Evolutionary conservation across 805 yeast genomes (phyloP).

Genomic region (Wickerhamomyces bovis): DNA sequence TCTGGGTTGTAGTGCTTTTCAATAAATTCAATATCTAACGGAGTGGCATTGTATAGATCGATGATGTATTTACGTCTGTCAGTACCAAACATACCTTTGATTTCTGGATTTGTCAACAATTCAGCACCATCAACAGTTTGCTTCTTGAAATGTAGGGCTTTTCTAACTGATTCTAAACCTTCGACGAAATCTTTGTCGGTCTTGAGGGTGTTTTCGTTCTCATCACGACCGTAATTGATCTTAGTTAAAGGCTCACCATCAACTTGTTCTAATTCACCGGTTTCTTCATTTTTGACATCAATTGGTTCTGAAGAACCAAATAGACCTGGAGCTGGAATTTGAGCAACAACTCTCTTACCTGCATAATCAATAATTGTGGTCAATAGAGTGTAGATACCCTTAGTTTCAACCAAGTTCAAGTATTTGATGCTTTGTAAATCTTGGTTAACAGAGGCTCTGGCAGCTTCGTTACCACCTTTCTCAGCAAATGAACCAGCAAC

Average conservation of each 20-base stretch:
- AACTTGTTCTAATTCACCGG: conserved; percentile 31
- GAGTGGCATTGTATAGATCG: conserved; percentile 80
- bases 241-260: conserved; percentile 24
- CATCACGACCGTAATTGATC: conserved; percentile 63
- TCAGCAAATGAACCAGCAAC: conserved; percentile 57
- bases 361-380: conserved; percentile 87
- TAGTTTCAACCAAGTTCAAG: conserved; percentile 58
- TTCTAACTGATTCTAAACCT: conserved; percentile 56
- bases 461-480: conserved; percentile 81
- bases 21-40: conserved; percentile 73
- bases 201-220: conserved; percentile 46
- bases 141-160: conserved; percentile 69
- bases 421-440: conserved; percentile 70
- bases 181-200: conserved; percentile 48
- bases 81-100: conserved; percentile 80
- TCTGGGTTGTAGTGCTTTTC: conserved; percentile 46
- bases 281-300: conserved; percentile 33
- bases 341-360: conserved; percentile 85
- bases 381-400: conserved; percentile 62
- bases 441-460: conserved; percentile 70
- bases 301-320: conserved; percentile 34
- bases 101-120: conserved; percentile 64
- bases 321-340: conserved; percentile 91
- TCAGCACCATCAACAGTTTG: conserved; percentile 50
- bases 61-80: conserved; percentile 82